These are phyloP conservation scores for Kazachstania sp. DNA, from an alignment of 1,139 yeast species.

Conservation along the genomic window DNA sequence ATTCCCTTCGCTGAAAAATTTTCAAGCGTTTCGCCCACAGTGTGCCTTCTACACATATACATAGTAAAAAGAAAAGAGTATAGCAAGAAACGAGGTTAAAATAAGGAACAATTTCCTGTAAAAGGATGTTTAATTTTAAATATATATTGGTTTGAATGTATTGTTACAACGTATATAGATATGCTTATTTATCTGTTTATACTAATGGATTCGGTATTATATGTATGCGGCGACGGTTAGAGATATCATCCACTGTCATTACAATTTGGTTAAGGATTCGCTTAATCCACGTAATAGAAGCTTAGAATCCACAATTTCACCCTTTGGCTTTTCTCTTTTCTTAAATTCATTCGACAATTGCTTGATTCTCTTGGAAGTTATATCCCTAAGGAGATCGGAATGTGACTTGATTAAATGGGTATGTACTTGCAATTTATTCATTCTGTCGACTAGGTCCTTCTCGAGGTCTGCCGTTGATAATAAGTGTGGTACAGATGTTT, in stretches of 20 bases:
- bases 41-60: too few relatives aligned
- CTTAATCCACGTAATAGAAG: conserved; percentile 7
- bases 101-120: too few relatives aligned
- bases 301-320: conserved; percentile 3
- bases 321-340: conserved; percentile 1
- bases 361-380: conserved; percentile 6
- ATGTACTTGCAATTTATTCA: conserved; percentile 12
- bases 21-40: too few relatives aligned
- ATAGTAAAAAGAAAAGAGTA: too few relatives aligned
- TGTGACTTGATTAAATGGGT: conserved; percentile 13
- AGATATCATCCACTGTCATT: too few relatives aligned
- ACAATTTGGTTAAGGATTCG: conserved; percentile 2
- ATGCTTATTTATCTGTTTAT: too few relatives aligned
- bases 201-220: too few relatives aligned
- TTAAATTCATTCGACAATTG: conserved; percentile 4
- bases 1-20: too few relatives aligned
- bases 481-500: background rate
- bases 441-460: conserved; percentile 10
- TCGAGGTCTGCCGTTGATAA: conserved; percentile 5
- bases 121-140: too few relatives aligned
- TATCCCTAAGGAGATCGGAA: conserved; percentile 7
- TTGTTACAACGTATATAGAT: conserved; percentile 2
- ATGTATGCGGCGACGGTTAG: too few relatives aligned
- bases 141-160: background rate
- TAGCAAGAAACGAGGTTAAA: too few relatives aligned